Percentiles rank a stretch among this genome's conserved stretches.
Evolutionary conservation across 2,329 filamentous ascomycete species (phyloP).

Genomic region (Penicillium sp.): DNA sequence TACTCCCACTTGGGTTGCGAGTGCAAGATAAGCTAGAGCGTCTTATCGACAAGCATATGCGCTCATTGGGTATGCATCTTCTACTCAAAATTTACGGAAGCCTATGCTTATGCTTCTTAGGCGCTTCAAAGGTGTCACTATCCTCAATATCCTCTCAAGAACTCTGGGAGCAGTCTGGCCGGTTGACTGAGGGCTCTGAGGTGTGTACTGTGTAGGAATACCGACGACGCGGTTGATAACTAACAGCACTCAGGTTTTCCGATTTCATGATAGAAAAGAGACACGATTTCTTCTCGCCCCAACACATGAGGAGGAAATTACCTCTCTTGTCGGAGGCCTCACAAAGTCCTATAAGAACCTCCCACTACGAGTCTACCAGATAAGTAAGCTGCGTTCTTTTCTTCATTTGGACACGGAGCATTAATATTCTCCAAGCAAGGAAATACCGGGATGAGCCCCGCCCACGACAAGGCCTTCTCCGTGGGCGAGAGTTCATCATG

Average conservation of each 20-base stretch:
- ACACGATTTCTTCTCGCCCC: conserved; percentile 74
- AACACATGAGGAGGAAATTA: conserved; percentile 97
- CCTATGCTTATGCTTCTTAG: conserved; percentile 9
- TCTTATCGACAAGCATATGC: conserved; percentile 88
- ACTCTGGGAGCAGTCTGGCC: conserved; percentile 79
- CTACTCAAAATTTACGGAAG: background rate
- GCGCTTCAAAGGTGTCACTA: conserved; percentile 26
- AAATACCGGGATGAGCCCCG: conserved; percentile 94
- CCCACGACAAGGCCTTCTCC: conserved; percentile 80
- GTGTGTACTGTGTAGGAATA: too few species aligned
- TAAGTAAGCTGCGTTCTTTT: conserved; percentile 56
- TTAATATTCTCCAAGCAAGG: conserved; percentile 54
- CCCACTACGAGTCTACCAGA: conserved; percentile 85
- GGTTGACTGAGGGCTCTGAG: conserved; percentile 73
- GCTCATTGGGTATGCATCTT: conserved; percentile 57
- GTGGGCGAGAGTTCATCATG: conserved; percentile 92
- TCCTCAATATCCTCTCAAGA: conserved; percentile 65
- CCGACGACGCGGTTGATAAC: too few species aligned
- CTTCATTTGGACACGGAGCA: background rate
- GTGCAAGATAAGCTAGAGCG: conserved; percentile 85
- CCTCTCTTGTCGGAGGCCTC: conserved; percentile 67
- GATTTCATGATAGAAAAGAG: conserved; percentile 74
- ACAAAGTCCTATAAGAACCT: conserved; percentile 81
- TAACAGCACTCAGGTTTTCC: conserved; percentile 59
- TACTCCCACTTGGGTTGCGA: conserved; percentile 79